phyloP scores from a whole-genome alignment of 73 alveolate genomes.

The Paraurostyla sp. region DNA sequence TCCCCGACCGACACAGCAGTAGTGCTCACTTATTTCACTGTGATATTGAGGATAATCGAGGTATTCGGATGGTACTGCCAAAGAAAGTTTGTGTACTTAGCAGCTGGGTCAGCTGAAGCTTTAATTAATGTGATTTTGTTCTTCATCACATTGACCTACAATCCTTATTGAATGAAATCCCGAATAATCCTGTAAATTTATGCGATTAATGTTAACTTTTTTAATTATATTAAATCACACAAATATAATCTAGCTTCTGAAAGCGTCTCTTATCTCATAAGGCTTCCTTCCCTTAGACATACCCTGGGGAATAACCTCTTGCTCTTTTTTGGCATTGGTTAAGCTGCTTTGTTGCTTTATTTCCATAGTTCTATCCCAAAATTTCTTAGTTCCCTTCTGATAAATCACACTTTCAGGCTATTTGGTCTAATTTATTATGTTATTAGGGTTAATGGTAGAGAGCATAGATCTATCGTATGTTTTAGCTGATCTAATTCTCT shows the following conservation, averaged over 20 bases:
- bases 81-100: not conserved
- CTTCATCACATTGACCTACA: slow-evolving; percentile 9
- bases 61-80: slow-evolving; percentile 51
- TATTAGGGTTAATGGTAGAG: not conserved
- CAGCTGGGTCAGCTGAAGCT: slow-evolving; percentile 32
- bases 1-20: slow-evolving; percentile 45
- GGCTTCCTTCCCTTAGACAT: slow-evolving; percentile 39
- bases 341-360: slow-evolving; percentile 4
- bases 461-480: slow-evolving; percentile 19
- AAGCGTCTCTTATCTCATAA: not conserved
- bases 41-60: not conserved
- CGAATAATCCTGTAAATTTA: too few species aligned
- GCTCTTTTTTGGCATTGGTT: not conserved
- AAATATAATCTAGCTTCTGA: not conserved
- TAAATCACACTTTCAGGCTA: not conserved
- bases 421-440: not conserved
- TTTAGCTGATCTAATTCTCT: slow-evolving; percentile 28
- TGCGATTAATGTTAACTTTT: not conserved
- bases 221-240: not conserved
- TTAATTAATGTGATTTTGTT: slow-evolving; percentile 31
- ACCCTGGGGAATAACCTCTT: not conserved
- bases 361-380: slow-evolving; percentile 48
- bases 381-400: slow-evolving; percentile 50
- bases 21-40: not conserved
- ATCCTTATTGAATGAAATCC: slow-evolving; percentile 43